Percentiles rank a stretch among this genome's conserved stretches.
phyloP scores from a whole-genome alignment of 805 yeast genomes.

The Cyberlindnera americana region DNA sequence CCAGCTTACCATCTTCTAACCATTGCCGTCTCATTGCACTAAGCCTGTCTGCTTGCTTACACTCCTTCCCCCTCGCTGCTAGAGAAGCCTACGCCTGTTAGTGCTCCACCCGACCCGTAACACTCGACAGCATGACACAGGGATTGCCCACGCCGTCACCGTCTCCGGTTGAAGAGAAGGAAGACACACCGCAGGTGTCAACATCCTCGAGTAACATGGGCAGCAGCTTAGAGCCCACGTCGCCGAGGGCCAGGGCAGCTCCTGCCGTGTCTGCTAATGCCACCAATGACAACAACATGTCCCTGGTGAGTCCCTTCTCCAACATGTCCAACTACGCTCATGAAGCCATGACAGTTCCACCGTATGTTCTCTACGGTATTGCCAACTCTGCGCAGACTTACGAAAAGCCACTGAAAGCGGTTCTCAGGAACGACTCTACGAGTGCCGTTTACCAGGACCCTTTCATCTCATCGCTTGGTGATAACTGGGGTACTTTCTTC shows the following conservation, averaged over 20 bases:
- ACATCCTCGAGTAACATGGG: too few relatives aligned
- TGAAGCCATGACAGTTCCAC: slow-evolving; percentile 49
- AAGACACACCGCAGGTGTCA: too few relatives aligned
- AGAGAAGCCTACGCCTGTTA: too few relatives aligned
- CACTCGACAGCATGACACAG: too few relatives aligned
- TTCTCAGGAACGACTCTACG: slow-evolving; percentile 8
- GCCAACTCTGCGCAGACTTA: slow-evolving; percentile 27
- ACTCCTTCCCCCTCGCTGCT: too few relatives aligned
- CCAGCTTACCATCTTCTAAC: too few relatives aligned
- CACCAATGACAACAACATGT: background rate
- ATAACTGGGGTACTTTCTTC: slow-evolving; percentile 51
- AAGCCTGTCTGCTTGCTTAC: too few relatives aligned
- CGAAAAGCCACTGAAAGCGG: slow-evolving; percentile 12
- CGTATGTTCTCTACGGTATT: slow-evolving; percentile 58
- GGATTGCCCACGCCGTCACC: background rate
- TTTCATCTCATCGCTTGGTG: slow-evolving; percentile 35
- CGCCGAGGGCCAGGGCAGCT: too few relatives aligned
- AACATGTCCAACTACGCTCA: slow-evolving; percentile 33
- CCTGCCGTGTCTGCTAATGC: background rate
- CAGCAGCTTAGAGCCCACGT: too few relatives aligned
- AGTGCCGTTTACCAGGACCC: slow-evolving; percentile 27
- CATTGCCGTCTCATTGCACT: too few relatives aligned
- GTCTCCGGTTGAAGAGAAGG: background rate
- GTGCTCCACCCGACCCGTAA: too few relatives aligned
- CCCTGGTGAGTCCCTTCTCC: slow-evolving; percentile 12